Base-by-base conservation (phyloP, 176 grass and related monocot genomes). In the Hsuehochloa calcarea region DNA sequence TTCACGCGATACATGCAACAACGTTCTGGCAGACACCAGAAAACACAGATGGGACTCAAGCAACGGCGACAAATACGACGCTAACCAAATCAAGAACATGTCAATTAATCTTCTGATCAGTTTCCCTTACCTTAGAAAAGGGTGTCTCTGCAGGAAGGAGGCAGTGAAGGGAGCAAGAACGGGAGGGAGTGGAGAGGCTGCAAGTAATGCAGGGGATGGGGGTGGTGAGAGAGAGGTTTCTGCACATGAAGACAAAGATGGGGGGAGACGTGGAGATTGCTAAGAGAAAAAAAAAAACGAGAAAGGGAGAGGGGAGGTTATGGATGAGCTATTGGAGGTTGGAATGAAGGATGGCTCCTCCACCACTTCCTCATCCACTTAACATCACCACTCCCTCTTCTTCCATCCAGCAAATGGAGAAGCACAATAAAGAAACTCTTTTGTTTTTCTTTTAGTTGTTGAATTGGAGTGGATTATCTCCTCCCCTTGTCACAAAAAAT, bases 341-440 rank as follows among this genome's bases (percentile, higher is more conserved):
- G 80, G 67, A 79, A 85, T 85, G 72, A 85, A 70, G 81, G 65
- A 16, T 83, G 75, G 3, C 85, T 87, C 79, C 89, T 91, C 89
- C 91, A 89, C 89, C 77, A 25, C 84, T 91, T 94, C 87, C 92
- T 94, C 89, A 89, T 91, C 92, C 87, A 84, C 58, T 88, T 81
- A 84, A 82, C 90, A 55, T 92, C 92, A 85, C 14, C 76, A 59
- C 31, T 67, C 45, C 9, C 8, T 46, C 71, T 74, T 65, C 54
- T 75, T 49, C 54, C 39, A 67, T 72, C 49, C 66, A 43, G 50
- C 67, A 51, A 85, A 81, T 56, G 68, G 46, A 66, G 8, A 25
- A 34, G 35, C 66, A 84, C 54, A 25, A 44, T 35, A 50, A 77
- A 31, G 23, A 8, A 0, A 3, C 10, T 26, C 35, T 31, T 66